phyloP scores from a whole-genome alignment of 495 filamentous ascomycete species.

The Lophiostoma macrostomum region DNA sequence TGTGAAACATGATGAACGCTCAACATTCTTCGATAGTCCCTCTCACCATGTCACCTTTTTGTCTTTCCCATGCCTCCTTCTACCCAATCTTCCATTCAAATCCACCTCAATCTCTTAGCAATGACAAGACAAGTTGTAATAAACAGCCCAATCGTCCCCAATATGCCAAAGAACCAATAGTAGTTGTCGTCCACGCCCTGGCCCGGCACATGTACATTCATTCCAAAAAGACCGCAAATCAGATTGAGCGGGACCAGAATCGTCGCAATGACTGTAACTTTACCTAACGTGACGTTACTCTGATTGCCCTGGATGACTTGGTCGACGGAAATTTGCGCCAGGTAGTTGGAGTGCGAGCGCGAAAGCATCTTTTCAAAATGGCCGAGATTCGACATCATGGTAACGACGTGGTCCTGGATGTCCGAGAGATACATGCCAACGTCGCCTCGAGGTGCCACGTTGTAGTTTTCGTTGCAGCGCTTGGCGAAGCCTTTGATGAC shows the following conservation, averaged over 20 bases:
- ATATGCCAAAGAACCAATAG: slow-evolving; percentile 76
- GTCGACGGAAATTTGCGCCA: slow-evolving; percentile 90
- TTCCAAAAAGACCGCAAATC: slow-evolving; percentile 92
- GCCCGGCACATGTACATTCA: slow-evolving; percentile 90
- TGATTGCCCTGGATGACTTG: slow-evolving; percentile 76
- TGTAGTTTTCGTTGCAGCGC: slow-evolving; percentile 94
- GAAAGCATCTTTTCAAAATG: slow-evolving; percentile 98
- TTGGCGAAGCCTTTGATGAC: slow-evolving; percentile 97
- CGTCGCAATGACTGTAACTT: slow-evolving; percentile 92
- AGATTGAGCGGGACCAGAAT: slow-evolving; percentile 96
- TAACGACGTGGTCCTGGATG: slow-evolving; percentile 98
- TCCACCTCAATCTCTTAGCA: slow-evolving; percentile 48
- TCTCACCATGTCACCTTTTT: too few relatives aligned
- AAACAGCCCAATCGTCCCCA: slow-evolving; percentile 63
- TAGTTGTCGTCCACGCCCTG: slow-evolving; percentile 46
- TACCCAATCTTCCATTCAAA: slow-evolving; percentile 41
- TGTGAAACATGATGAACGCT: too few relatives aligned
- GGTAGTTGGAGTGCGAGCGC: slow-evolving; percentile 91
- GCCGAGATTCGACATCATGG: slow-evolving; percentile 92
- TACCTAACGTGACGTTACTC: slow-evolving; percentile 81
- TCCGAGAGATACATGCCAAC: slow-evolving; percentile 94
- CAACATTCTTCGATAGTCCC: too few relatives aligned
- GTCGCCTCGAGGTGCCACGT: slow-evolving; percentile 88
- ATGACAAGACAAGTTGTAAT: slow-evolving; percentile 51
- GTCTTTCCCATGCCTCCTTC: too few relatives aligned